Evolutionary conservation across 2,329 filamentous ascomycete genomes (phyloP).

Genomic region (Lasiodiplodia sp.): DNA sequence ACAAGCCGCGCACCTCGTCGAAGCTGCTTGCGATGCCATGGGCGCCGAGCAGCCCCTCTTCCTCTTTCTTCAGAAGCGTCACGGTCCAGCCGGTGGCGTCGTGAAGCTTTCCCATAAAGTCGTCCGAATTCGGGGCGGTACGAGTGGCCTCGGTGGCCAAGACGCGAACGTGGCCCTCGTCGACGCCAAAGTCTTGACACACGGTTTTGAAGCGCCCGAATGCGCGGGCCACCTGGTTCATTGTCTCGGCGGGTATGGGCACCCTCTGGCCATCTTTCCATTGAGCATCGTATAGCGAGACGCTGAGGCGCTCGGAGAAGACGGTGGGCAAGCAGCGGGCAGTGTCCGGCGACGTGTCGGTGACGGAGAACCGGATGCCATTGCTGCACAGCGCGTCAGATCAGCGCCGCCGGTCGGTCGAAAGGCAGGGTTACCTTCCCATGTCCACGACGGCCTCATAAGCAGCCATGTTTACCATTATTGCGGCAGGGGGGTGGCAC

Average conservation of each 20-base stretch:
- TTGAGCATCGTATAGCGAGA: conserved; percentile 87
- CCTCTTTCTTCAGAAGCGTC: conserved; percentile 75
- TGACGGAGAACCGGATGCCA: conserved; percentile 91
- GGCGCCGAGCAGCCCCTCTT: conserved; percentile 84
- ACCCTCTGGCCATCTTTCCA: conserved; percentile 50
- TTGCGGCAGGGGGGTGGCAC: neutral
- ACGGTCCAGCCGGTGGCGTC: conserved; percentile 72
- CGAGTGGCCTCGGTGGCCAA: conserved; percentile 91
- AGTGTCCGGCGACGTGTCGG: conserved; percentile 74
- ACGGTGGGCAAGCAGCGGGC: conserved; percentile 78
- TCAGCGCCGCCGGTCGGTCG: no score
- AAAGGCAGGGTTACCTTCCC: conserved; percentile 31
- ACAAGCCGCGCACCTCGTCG: conserved; percentile 73
- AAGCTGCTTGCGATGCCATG: conserved; percentile 83
- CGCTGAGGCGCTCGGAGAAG: conserved; percentile 78
- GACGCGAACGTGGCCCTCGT: conserved; percentile 69
- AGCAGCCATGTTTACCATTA: neutral
- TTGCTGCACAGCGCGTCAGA: conserved; percentile 64
- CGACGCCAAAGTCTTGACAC: conserved; percentile 74
- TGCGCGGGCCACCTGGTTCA: conserved; percentile 70
- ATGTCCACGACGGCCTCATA: conserved; percentile 34
- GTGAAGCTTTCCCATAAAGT: conserved; percentile 72
- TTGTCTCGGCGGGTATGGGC: conserved; percentile 66
- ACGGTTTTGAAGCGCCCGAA: conserved; percentile 75
- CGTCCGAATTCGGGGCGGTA: conserved; percentile 74